These are phyloP conservation scores for Neofusicoccum laricinum DNA, from an alignment of 2,329 filamentous ascomycete genomes.

Conservation along the genomic window DNA sequence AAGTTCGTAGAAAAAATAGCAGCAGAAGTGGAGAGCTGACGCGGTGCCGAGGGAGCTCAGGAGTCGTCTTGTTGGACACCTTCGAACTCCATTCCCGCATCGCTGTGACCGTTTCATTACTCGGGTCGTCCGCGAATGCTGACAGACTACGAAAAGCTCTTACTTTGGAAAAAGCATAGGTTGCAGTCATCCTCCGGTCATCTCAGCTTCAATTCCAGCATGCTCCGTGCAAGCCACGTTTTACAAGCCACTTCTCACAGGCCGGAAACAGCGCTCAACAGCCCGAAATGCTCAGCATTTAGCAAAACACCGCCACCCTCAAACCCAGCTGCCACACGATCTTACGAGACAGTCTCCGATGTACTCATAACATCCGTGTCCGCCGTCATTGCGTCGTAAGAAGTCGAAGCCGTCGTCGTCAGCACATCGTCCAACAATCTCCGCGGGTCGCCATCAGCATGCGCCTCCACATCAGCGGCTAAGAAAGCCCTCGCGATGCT, in stretches of 20 bases:
- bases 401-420: neutral
- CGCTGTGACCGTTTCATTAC: no score
- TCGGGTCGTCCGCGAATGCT: no score
- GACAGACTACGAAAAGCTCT: no score
- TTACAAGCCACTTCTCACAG: no score
- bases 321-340: no score
- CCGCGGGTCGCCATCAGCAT: conserved; percentile 30
- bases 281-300: neutral
- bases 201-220: neutral
- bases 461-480: conserved; percentile 29
- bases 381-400: neutral
- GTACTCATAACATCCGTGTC: neutral
- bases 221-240: neutral
- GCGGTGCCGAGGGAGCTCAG: no score
- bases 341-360: neutral
- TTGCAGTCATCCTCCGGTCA: no score
- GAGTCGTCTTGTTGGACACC: no score
- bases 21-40: no score
- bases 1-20: neutral
- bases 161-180: no score
- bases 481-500: conserved; percentile 44
- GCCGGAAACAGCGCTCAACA: neutral
- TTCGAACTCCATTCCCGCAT: no score
- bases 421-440: conserved; percentile 39
- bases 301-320: neutral